Conservation (phyloP, 129 eudicot species). For the Lactuca sativa region DNA sequence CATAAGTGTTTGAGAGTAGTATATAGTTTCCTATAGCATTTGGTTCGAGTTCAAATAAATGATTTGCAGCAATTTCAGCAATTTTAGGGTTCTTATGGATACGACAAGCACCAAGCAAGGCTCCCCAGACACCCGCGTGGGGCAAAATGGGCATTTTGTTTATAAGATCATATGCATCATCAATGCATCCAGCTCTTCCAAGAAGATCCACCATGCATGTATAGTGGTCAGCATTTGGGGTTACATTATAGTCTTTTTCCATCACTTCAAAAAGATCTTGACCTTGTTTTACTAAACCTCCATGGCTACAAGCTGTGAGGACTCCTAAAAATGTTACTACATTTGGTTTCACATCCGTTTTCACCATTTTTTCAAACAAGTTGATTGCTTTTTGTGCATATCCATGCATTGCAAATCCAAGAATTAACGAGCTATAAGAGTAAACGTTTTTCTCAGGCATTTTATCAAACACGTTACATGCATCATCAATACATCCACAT, state of each 20-base stretch:
- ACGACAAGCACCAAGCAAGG: conserved; percentile 53
- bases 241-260: conserved; percentile 37
- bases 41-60: conserved; percentile 71
- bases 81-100: conserved; percentile 38
- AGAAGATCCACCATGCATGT: conserved; percentile 59
- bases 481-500: conserved; percentile 44
- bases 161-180: conserved; percentile 47
- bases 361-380: conserved; percentile 50
- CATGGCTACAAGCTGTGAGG: conserved; percentile 56
- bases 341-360: conserved; percentile 45
- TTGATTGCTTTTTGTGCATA: conserved; percentile 44
- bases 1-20: conserved; percentile 59
- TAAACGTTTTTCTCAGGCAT: conserved; percentile 47
- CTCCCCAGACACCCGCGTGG: conserved; percentile 52
- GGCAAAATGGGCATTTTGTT: conserved; percentile 57
- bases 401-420: conserved; percentile 57
- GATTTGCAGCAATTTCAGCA: conserved; percentile 43
- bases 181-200: conserved; percentile 55
- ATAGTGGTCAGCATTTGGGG: conserved; percentile 48
- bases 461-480: conserved; percentile 32
- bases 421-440: conserved; percentile 57
- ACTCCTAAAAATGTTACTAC: conserved; percentile 49
- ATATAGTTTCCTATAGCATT: conserved; percentile 42
- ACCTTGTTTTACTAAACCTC: conserved; percentile 60
- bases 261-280: conserved; percentile 37